phyloP scores from a whole-genome alignment of 768 basidiomycete genomes.

The Coprinopsis sp. region DNA sequence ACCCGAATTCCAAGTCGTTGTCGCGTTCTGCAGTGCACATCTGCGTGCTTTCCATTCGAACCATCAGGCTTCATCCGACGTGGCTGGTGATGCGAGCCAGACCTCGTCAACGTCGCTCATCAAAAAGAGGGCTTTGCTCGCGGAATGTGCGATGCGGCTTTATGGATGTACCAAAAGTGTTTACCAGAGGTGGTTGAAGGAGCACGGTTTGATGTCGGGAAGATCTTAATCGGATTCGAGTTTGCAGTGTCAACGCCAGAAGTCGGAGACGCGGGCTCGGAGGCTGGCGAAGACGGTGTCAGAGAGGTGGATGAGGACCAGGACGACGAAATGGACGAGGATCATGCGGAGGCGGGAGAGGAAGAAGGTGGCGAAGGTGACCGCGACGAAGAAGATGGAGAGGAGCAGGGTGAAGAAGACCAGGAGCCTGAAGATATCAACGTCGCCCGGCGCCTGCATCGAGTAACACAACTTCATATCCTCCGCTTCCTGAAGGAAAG shows the following conservation, averaged over 20 bases:
- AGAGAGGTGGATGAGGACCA: slow-evolving; percentile 22
- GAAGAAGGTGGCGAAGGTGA: slow-evolving; percentile 2
- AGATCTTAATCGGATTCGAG: slow-evolving; percentile 53
- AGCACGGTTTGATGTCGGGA: slow-evolving; percentile 82
- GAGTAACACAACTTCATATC: slow-evolving; percentile 71
- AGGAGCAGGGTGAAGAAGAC: slow-evolving; percentile 1
- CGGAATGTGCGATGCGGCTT: slow-evolving; percentile 77
- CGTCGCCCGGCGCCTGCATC: slow-evolving; percentile 23
- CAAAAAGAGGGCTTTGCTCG: slow-evolving; percentile 52
- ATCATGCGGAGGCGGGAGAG: no score
- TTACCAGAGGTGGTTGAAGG: slow-evolving; percentile 73
- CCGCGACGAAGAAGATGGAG: background rate
- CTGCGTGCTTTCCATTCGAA: slow-evolving; percentile 25
- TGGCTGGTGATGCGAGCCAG: background rate
- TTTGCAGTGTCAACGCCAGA: slow-evolving; percentile 4
- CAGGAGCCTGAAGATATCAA: slow-evolving; percentile 13
- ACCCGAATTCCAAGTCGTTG: slow-evolving; percentile 83
- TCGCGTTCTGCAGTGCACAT: slow-evolving; percentile 65
- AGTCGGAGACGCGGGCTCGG: background rate
- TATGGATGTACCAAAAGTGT: slow-evolving; percentile 82
- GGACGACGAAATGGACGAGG: slow-evolving; percentile 19
- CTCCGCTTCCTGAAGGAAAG: slow-evolving; percentile 69
- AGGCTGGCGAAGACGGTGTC: slow-evolving; percentile 8
- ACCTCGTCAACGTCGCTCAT: slow-evolving; percentile 3
- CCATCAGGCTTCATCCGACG: slow-evolving; percentile 1